Base-by-base conservation (phyloP, 2,329 filamentous ascomycete species). In the Aspergillus terreus region DNA sequence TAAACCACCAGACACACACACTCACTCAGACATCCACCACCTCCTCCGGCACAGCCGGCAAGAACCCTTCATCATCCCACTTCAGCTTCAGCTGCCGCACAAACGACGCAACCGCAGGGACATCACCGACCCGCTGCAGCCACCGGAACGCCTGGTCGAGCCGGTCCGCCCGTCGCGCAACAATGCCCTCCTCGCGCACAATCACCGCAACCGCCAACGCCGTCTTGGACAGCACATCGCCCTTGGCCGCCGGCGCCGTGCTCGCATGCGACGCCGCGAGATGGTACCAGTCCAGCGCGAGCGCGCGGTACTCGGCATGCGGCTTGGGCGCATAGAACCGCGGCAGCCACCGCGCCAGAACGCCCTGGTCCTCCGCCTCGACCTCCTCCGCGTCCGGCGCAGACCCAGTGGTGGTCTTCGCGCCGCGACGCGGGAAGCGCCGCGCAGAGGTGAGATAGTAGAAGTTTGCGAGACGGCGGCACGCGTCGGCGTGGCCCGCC, bases 221-320 rank as follows among this genome's bases (percentile, higher is more conserved):
- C 2, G 67, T 61, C n/a, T 55, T 50, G 1, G 9, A 42, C 15
- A 17, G 19, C 14, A 42, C 27, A 30, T 30, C 27, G 27, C 27
- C 27, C 27, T 30, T 30, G 15, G 35, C 35, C 35, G 35, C 12
- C 3, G 27, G 27, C 9, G 27, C 27, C 10, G 15, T 25, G 36
- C 61, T 54, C 3, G 58, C 62, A 46, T 58, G 50, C 4, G 41
- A 21, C n/a, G 47, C 46, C 4, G 66, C 63, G 35, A 71, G 45
- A 12, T 62, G 47, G 43, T 71, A 70, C 71, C 71, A 73, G 19
- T 71, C 63, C 5, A 58, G 42, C 1, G 71, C 67, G 12, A 69
- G 49, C 3, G 44, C 44, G 40, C 58, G 62, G 32, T 69, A 71
- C 10, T 63, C 57, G 7, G 48, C 27, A 10, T 52, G 57, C 10